phyloP scores from a whole-genome alignment of 768 basidiomycete species.

The Chalciporus piperatus region DNA sequence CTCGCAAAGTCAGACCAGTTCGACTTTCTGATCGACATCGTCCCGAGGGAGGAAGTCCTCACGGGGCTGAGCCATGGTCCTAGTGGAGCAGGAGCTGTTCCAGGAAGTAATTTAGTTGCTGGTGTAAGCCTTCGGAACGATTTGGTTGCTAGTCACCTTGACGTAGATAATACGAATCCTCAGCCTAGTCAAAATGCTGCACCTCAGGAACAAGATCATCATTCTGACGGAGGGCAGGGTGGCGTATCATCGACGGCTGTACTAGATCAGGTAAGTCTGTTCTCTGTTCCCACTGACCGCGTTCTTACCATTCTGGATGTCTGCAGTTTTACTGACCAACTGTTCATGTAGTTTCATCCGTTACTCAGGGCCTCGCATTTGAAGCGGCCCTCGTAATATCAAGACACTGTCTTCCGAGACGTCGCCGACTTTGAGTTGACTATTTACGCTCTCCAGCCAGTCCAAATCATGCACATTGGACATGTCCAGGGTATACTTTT shows the following conservation, averaged over 20 bases:
- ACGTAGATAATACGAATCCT: not conserved
- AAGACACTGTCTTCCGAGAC: not conserved
- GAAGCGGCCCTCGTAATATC: conserved; percentile 6
- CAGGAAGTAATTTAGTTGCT: conserved; percentile 19
- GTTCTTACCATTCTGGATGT: not conserved
- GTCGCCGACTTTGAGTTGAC: not conserved
- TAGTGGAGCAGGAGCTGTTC: not conserved
- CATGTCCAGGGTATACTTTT: not conserved
- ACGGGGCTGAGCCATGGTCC: conserved; percentile 19
- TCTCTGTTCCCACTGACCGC: not conserved
- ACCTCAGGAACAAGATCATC: conserved; percentile 27
- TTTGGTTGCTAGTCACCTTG: not conserved
- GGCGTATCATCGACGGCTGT: conserved; percentile 15
- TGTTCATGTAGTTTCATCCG: conserved; percentile 2
- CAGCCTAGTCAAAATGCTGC: conserved; percentile 24
- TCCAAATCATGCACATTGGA: not conserved
- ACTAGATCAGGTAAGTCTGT: conserved; percentile 23
- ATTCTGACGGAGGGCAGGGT: conserved; percentile 16
- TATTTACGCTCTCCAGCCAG: not conserved
- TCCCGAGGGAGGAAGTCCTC: conserved; percentile 74
- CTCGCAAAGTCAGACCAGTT: conserved; percentile 93
- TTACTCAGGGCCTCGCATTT: conserved; percentile 2
- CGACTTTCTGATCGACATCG: conserved; percentile 95
- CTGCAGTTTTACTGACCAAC: conserved; percentile 23
- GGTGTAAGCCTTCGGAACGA: conserved; percentile 20